These are phyloP conservation scores for Fraxinus sp. DNA, from an alignment of 305 asterid genomes.

Conservation along the genomic window DNA sequence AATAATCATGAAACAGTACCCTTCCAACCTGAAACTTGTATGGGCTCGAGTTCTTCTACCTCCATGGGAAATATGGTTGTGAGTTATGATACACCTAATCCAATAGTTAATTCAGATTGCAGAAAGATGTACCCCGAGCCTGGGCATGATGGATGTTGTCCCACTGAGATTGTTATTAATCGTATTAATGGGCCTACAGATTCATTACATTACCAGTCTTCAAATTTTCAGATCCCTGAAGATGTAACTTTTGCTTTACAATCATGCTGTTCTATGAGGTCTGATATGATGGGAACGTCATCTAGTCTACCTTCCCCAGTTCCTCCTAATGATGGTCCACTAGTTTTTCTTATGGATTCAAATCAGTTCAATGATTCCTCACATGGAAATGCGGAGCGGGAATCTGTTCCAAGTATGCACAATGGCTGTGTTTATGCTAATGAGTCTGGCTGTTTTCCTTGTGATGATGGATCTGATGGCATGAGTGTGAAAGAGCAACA, in stretches of 20 bases:
- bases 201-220: constrained; percentile 27
- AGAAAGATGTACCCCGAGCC: constrained; percentile 38
- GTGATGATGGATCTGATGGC: constrained; percentile 38
- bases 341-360: constrained; percentile 35
- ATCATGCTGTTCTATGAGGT: constrained; percentile 33
- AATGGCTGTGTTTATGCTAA: constrained; percentile 42
- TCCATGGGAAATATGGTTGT: constrained; percentile 27
- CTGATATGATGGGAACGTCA: constrained; percentile 34
- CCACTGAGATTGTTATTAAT: constrained; percentile 34
- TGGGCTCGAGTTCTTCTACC: constrained; percentile 23
- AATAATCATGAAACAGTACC: constrained; percentile 39
- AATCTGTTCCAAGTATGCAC: constrained; percentile 32
- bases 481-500: background rate
- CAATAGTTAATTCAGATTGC: constrained; percentile 32
- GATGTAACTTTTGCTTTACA: constrained; percentile 44
- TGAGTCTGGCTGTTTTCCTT: constrained; percentile 39
- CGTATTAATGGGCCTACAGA: constrained; percentile 31
- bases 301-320: constrained; percentile 34
- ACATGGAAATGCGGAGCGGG: constrained; percentile 39
- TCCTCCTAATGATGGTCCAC: constrained; percentile 40
- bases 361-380: constrained; percentile 44
- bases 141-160: constrained; percentile 41
- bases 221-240: constrained; percentile 42
- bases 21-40: constrained; percentile 31
- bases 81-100: constrained; percentile 31